Base-by-base conservation (phyloP, 2,329 filamentous ascomycete genomes). In the Pseudocercospora vitis region DNA sequence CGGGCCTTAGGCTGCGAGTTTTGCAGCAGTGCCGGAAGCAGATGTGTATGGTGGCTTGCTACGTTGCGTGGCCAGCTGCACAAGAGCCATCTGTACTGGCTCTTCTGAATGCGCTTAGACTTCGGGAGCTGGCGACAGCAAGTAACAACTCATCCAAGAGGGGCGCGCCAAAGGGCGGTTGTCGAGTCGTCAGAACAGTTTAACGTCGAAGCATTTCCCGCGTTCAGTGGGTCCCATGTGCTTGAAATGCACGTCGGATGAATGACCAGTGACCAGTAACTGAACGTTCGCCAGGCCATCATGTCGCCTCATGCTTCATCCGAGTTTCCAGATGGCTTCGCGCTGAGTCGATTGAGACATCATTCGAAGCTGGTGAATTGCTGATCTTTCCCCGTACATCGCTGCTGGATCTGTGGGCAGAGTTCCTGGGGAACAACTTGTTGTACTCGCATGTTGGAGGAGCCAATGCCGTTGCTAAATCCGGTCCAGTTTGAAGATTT, bases 291-390 rank as follows among this genome's bases (percentile, higher is more conserved):
- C 58, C 73, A 76, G 26, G 73, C 72, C 7, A 76, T 60, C 45
- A 74, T 75, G 55, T 77, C 72, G 12, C 71, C 73, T 71, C 73
- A 76, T 0, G 70, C 68, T 53, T 74, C 69, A 50, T 75, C 71
- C 50, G 73, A 76, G 35, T 61, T 70, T 2, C 73, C 74, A 51
- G 71, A 75, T 0, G 62, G 52, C 61, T 74, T 73, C 26, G 53
- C 19, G 6, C 63, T 63, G 28, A 76, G 57, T 4, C 59, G 48
- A 3, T 56, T 40, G 3, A 72, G 58, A 59, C 73, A 75, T 31
- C 72, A 52, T 32, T 53, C 48, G 7, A 42, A 48, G 48, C 60
- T 69, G n/a, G 50, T 48, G 64, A 71, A 76, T 52, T 74, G 70
- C 47, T 61, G 56, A 57, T 75, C 70, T 28, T 49, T 26, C 3